Percentiles rank a stretch among this genome's conserved stretches.
Conservation (phyloP, 139 green algal species). For the Chlamydomonas incerta region DNA sequence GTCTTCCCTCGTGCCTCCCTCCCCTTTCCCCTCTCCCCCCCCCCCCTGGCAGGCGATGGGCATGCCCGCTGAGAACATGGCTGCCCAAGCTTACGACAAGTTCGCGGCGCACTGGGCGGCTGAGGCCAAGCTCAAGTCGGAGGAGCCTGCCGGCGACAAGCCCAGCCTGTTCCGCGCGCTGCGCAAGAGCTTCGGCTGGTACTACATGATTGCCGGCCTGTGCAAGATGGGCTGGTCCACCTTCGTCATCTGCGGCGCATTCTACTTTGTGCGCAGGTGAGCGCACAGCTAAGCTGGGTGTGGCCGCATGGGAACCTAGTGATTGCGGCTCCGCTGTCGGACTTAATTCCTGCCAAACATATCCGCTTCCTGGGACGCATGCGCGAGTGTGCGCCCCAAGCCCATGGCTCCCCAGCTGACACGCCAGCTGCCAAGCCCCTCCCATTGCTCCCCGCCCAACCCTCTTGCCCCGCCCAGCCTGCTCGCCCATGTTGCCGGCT, state of each 20-base stretch:
- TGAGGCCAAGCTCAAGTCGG: constrained; percentile 17
- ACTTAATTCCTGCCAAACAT: too few species aligned
- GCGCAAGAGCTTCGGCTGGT: constrained; percentile 1
- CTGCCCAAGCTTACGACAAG: background rate
- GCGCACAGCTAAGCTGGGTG: background rate
- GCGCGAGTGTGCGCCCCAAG: too few species aligned
- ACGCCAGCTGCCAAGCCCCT: too few species aligned
- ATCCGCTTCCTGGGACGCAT: too few species aligned
- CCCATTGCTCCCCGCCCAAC: too few species aligned
- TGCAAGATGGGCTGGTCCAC: constrained; percentile 48
- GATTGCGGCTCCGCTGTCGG: too few species aligned
- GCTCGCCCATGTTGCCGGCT: constrained; percentile 34
- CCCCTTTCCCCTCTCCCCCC: too few species aligned
- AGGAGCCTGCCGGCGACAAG: background rate
- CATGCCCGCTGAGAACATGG: constrained; percentile 11
- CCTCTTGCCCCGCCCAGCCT: background rate
- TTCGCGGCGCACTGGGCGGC: constrained; percentile 9
- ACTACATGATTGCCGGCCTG: constrained; percentile 27
- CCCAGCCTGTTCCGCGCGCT: constrained; percentile 13
- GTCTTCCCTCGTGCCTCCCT: constrained; percentile 52
- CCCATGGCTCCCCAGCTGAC: background rate
- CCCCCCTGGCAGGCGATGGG: background rate
- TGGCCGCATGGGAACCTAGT: too few species aligned
- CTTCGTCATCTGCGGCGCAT: constrained; percentile 52
- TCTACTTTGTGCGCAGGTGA: constrained; percentile 53